These are phyloP conservation scores for Vitis hybrid DNA, from an alignment of 177 flowering plant species.

Conservation along the genomic window DNA sequence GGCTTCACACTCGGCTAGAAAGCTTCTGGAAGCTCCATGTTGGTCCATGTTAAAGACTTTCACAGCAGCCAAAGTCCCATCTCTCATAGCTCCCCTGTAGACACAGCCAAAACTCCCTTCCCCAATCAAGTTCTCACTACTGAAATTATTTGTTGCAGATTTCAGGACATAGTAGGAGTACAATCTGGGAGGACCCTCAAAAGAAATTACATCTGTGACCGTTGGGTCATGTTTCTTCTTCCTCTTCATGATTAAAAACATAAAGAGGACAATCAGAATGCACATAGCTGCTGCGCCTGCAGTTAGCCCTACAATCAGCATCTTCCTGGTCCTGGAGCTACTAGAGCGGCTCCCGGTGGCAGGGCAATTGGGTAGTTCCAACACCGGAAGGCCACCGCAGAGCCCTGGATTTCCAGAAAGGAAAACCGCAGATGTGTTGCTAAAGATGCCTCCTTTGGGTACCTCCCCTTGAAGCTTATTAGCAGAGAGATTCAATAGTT, in stretches of 20 bases:
- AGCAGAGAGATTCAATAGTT: constrained; percentile 14
- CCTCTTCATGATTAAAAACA: not conserved
- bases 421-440: constrained; percentile 8
- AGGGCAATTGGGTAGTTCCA: constrained; percentile 14
- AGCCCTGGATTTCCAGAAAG: constrained; percentile 11
- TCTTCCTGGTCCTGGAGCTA: not conserved
- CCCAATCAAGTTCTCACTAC: too few relatives aligned
- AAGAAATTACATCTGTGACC: not conserved
- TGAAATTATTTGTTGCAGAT: not conserved
- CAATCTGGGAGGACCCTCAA: constrained; percentile 6
- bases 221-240: not conserved
- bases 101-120: too few relatives aligned
- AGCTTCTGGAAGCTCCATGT: constrained; percentile 23
- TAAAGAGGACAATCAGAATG: not conserved
- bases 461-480: constrained; percentile 24
- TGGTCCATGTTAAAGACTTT: constrained; percentile 26
- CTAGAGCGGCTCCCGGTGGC: not conserved
- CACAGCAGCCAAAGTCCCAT: constrained; percentile 19
- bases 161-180: constrained; percentile 20
- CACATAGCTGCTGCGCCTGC: not conserved
- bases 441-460: constrained; percentile 21
- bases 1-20: constrained; percentile 17
- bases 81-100: constrained; percentile 10
- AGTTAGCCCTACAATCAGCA: not conserved
- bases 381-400: constrained; percentile 13